Conservation (phyloP, 371 early-diverging fungal genomes). For the Haplosporangium sp. region DNA sequence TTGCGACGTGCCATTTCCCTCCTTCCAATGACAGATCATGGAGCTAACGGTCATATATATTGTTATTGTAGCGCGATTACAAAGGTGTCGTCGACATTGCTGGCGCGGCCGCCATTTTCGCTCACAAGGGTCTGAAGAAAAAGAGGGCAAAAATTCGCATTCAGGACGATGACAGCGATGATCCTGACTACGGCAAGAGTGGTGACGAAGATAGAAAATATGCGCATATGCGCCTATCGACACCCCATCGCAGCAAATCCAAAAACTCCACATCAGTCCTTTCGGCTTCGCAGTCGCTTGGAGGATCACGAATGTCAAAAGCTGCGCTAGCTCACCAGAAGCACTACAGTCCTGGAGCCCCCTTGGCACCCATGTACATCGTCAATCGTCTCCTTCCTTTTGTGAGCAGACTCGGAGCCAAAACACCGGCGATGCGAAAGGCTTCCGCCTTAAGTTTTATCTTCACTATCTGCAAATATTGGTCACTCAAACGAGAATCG, state of each 20-base stretch:
- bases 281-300: constrained; percentile 51
- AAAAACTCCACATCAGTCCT: constrained; percentile 7
- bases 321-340: constrained; percentile 73
- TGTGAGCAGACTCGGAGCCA: constrained; percentile 56
- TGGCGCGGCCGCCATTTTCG: constrained; percentile 46
- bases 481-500: constrained; percentile 92
- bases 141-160: constrained; percentile 32
- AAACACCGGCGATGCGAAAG: constrained; percentile 62
- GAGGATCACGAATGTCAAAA: constrained; percentile 60
- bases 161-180: constrained; percentile 59
- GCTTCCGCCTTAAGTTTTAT: constrained; percentile 63
- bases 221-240: constrained; percentile 6
- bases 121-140: constrained; percentile 38
- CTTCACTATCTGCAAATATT: constrained; percentile 83
- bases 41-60: not conserved
- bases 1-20: too few relatives aligned
- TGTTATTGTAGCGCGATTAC: constrained; percentile 32
- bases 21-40: not conserved
- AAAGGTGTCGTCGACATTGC: constrained; percentile 40
- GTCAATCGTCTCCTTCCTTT: constrained; percentile 71
- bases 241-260: constrained; percentile 25
- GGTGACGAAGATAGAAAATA: constrained; percentile 16
- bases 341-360: constrained; percentile 67
- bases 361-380: constrained; percentile 77
- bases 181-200: constrained; percentile 52